These are phyloP conservation scores for Datura wrightii DNA, from an alignment of 257 asterid genomes.

Conservation along the genomic window DNA sequence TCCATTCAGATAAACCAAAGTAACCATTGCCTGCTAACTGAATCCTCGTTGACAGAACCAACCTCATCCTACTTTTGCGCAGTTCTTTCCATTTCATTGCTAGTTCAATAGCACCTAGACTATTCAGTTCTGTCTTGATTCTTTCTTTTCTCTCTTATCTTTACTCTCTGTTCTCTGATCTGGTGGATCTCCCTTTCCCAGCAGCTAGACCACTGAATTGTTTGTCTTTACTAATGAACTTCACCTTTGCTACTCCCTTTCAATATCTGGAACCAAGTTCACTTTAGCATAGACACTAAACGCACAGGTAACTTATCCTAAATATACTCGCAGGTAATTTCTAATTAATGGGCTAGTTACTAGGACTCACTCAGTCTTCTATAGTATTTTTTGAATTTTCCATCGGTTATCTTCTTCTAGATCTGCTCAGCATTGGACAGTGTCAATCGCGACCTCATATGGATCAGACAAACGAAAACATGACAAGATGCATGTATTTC, in stretches of 20 bases:
- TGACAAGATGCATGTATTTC: constrained; percentile 10
- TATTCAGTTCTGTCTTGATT: constrained; percentile 15
- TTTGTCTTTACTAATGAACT: background rate
- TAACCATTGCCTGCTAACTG: background rate
- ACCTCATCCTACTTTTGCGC: constrained; percentile 14
- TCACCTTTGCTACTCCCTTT: constrained; percentile 16
- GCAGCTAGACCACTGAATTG: background rate
- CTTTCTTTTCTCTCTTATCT: background rate
- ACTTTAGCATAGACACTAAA: constrained; percentile 2
- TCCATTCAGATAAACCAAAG: no score
- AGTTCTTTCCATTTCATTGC: constrained; percentile 13
- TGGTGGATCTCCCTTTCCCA: constrained; percentile 5
- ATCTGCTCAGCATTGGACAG: background rate
- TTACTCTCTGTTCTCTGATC: constrained; percentile 5
- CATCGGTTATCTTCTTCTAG: background rate
- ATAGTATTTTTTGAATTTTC: background rate
- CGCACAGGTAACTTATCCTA: background rate
- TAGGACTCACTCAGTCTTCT: background rate
- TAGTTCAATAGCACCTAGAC: constrained; percentile 10
- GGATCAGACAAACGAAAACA: constrained; percentile 20
- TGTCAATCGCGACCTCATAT: background rate
- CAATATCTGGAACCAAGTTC: constrained; percentile 2
- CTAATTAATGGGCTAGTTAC: background rate
- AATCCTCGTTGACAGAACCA: constrained; percentile 1
- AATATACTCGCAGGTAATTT: background rate